Percentiles rank a stretch among this genome's conserved stretches.
phyloP scores from a whole-genome alignment of 129 eudicot species.

The Kitagawia praeruptora region DNA sequence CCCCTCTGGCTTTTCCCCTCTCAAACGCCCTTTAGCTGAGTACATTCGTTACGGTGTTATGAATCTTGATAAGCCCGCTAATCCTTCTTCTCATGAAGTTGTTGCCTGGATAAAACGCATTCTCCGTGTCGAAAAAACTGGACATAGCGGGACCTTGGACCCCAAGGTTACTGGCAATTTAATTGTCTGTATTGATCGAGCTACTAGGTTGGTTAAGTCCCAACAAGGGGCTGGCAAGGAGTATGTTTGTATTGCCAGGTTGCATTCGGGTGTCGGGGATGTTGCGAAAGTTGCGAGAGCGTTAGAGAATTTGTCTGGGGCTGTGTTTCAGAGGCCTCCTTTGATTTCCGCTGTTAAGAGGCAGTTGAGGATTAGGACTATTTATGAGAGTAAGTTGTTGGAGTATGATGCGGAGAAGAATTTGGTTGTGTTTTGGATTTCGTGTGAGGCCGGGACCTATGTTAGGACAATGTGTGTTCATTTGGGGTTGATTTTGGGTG shows the following conservation, averaged over 20 bases:
- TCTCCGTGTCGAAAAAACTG: conserved; percentile 72
- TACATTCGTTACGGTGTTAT: conserved; percentile 76
- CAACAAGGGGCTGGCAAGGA: conserved; percentile 97
- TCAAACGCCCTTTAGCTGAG: conserved; percentile 70
- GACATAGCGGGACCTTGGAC: conserved; percentile 77
- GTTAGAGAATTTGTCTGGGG: conserved; percentile 69
- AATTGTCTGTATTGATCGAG: conserved; percentile 80
- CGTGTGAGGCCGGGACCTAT: conserved; percentile 89
- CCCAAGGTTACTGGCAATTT: conserved; percentile 85
- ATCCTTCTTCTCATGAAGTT: conserved; percentile 85
- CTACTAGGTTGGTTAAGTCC: conserved; percentile 74
- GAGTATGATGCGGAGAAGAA: conserved; percentile 73
- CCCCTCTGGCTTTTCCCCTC: conserved; percentile 84
- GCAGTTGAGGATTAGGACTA: conserved; percentile 78
- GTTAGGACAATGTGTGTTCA: conserved; percentile 90
- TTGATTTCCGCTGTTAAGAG: conserved; percentile 86
- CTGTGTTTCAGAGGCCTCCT: conserved; percentile 84
- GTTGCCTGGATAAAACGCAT: conserved; percentile 92
- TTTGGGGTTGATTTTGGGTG: conserved; percentile 82
- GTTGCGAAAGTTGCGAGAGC: conserved; percentile 78
- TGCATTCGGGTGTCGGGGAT: conserved; percentile 67
- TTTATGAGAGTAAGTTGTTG: conserved; percentile 72
- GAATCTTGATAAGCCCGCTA: conserved; percentile 79
- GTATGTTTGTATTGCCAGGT: conserved; percentile 82
- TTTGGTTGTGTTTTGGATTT: conserved; percentile 90